phyloP scores from a whole-genome alignment of 2,329 filamentous ascomycete species.

The Chrysoporthe deuterocubensis region DNA sequence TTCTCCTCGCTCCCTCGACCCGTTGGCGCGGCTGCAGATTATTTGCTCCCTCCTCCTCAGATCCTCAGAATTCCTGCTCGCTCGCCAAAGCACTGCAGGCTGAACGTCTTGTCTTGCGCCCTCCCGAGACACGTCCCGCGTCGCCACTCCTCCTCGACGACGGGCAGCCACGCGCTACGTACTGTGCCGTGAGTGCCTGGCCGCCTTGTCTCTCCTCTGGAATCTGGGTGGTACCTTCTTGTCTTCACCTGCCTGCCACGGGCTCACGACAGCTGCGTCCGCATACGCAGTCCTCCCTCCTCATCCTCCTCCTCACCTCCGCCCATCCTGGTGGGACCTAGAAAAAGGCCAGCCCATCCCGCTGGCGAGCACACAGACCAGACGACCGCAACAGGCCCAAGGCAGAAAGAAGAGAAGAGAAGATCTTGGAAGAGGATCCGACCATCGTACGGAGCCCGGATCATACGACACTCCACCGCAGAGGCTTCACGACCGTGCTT shows the following conservation, averaged over 20 bases:
- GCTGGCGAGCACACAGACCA: neutral
- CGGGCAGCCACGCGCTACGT: neutral
- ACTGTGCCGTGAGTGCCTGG: neutral
- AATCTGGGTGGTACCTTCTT: neutral
- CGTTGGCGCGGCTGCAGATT: conserved; percentile 1
- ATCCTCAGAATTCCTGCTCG: too few relatives aligned
- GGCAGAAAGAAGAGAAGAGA: neutral
- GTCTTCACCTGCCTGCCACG: conserved; percentile 1
- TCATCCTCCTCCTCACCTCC: neutral
- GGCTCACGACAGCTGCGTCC: neutral
- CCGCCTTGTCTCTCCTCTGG: neutral
- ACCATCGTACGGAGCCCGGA: conserved; percentile 1
- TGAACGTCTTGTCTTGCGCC: conserved; percentile 22
- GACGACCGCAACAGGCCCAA: neutral
- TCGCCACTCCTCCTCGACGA: neutral
- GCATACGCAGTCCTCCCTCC: neutral
- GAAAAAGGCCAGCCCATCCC: conserved; percentile 23
- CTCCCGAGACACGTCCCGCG: conserved; percentile 25
- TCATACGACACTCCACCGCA: conserved; percentile 9
- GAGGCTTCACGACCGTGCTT: conserved; percentile 1
- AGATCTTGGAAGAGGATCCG: neutral
- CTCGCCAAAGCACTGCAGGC: conserved; percentile 22
- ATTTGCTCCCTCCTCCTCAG: too few relatives aligned
- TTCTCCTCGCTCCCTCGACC: neutral
- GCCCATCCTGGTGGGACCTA: conserved; percentile 21